phyloP scores from a whole-genome alignment of 1,284 basidiomycete genomes.

The Rhodotorula sp. region DNA sequence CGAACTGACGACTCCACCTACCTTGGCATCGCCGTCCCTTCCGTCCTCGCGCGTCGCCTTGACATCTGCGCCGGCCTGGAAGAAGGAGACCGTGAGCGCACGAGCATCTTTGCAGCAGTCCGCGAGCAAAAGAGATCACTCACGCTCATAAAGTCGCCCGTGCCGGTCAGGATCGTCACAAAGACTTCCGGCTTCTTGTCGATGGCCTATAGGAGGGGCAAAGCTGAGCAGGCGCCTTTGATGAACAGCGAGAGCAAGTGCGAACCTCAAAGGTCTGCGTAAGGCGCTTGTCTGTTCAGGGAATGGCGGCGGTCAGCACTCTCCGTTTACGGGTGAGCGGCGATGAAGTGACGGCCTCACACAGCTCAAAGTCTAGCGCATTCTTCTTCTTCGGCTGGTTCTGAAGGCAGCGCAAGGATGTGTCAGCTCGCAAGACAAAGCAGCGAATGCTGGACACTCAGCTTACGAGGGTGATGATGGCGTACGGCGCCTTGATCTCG shows the following conservation, averaged over 20 bases:
- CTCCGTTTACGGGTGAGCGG: neutral
- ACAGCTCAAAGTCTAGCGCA: constrained; percentile 27
- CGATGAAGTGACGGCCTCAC: constrained; percentile 2
- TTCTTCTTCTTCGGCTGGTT: constrained; percentile 38
- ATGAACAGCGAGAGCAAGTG: accelerated
- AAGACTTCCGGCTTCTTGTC: constrained; percentile 23
- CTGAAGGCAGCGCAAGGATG: neutral
- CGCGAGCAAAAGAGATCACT: neutral
- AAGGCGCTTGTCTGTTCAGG: constrained; percentile 4
- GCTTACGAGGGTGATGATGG: constrained; percentile 32
- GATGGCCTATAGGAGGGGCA: constrained; percentile 1
- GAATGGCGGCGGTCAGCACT: neutral
- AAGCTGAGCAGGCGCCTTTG: accelerated
- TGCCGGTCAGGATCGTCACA: constrained; percentile 34
- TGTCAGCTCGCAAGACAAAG: too few relatives aligned
- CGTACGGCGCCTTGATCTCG: constrained; percentile 29
- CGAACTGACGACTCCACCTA: neutral
- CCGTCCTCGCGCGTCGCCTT: constrained; percentile 21
- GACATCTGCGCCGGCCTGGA: constrained; percentile 36
- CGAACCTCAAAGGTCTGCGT: constrained; percentile 8
- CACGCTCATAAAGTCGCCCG: constrained; percentile 32
- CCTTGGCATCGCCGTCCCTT: constrained; percentile 11
- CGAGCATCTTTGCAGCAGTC: neutral
- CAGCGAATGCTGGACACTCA: neutral
- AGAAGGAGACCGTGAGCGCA: too few relatives aligned